phyloP scores from a whole-genome alignment of 345 rosid genomes.

The Gossypium thurberi region DNA sequence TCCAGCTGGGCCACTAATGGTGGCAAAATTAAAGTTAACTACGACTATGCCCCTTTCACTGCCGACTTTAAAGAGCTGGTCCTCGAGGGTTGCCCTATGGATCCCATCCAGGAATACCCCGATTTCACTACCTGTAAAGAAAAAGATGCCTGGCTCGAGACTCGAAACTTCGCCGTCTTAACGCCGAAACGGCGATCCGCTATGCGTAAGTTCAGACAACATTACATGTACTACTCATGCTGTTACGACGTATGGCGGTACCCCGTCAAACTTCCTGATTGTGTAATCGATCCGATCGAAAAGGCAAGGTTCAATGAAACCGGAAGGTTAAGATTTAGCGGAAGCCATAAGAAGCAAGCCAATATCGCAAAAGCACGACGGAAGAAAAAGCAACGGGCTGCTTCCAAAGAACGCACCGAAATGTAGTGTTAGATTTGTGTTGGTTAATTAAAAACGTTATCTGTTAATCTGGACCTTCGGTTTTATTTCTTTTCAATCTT shows the following conservation, averaged over 20 bases:
- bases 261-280: conserved; percentile 49
- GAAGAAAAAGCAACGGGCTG: conserved; percentile 4
- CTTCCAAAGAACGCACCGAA: conserved; percentile 1
- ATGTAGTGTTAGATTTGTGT: background rate
- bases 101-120: conserved; percentile 50
- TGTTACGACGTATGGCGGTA: conserved; percentile 69
- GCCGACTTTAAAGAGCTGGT: conserved; percentile 62
- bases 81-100: conserved; percentile 62
- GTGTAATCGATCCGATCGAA: conserved; percentile 48
- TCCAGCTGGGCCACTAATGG: conserved; percentile 90
- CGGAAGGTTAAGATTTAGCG: conserved; percentile 71
- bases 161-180: conserved; percentile 37
- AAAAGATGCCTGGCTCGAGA: conserved; percentile 24
- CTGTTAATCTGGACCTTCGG: too few species aligned
- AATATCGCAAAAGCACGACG: conserved; percentile 12
- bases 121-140: conserved; percentile 24
- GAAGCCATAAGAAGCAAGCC: conserved; percentile 36
- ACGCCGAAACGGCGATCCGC: conserved; percentile 29
- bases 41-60: conserved; percentile 66
- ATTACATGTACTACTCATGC: conserved; percentile 73
- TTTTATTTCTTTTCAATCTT: background rate
- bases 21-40: conserved; percentile 63
- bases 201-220: conserved; percentile 61
- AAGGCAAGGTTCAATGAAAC: conserved; percentile 49
- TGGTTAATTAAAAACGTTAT: background rate